A percentile compares a stretch with the other conserved stretches of the same genome.
Evolutionary conservation across 2,329 filamentous ascomycete species (phyloP).

Genomic region (Dactylonectria macrodidyma): DNA sequence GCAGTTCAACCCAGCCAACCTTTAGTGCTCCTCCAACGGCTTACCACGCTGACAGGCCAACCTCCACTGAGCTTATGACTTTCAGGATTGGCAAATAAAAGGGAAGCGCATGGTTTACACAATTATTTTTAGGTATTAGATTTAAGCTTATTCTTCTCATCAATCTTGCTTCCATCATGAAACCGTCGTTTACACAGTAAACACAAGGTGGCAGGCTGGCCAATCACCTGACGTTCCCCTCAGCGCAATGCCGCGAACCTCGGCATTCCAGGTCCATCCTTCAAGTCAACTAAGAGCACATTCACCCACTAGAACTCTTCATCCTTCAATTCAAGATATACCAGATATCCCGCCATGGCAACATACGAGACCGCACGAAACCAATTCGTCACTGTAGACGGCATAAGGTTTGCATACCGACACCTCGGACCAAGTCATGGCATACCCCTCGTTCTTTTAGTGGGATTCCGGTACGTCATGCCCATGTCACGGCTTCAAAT

Average conservation of each 20-base stretch:
- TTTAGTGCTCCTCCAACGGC: neutral
- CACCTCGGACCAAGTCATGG: constrained; percentile 48
- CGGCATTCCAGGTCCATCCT: neutral
- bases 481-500: neutral
- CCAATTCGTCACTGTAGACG: constrained; percentile 49
- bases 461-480: constrained; percentile 50
- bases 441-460: constrained; percentile 51
- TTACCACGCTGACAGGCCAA: neutral
- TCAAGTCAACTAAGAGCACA: neutral
- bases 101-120: neutral
- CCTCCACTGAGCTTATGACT: neutral
- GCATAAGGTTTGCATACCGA: constrained; percentile 52
- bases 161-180: no score
- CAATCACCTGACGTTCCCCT: neutral
- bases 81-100: neutral
- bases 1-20: neutral
- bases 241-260: neutral
- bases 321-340: neutral
- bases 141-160: neutral
- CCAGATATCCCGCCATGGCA: constrained; percentile 41
- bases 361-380: constrained; percentile 50
- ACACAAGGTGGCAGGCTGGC: neutral
- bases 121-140: neutral
- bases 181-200: neutral
- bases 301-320: neutral